Base-by-base conservation (phyloP, 176 grass and related monocot species). In the Elymus sibiricus region DNA sequence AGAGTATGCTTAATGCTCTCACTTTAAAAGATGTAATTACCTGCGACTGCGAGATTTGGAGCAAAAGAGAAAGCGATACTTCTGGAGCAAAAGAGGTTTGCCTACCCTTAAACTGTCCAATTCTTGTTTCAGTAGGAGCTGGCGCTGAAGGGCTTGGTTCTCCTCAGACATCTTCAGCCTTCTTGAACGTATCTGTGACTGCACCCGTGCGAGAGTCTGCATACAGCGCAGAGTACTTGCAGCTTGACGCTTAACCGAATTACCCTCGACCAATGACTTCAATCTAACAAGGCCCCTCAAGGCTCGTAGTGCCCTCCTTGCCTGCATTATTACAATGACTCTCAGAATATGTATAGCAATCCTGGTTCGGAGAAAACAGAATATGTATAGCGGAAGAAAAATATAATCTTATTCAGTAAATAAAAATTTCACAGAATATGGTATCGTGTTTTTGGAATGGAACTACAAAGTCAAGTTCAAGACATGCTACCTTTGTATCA, bases 211-310 rank as follows among this genome's bases (percentile, higher is more conserved):
- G 61, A 99, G 83, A 64, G 97, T 99, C 80, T 99, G 97, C 92
- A 99, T 99, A 76, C 94, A 96, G 9, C 94, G 84, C 70, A 99
- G 78, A 21, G 97, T 94, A 80, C 89, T 99, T 43, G 94, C 93
- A 60, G 97, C 92, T 88, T 99, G 97, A 76, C 94, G 90, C 89
- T 96, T 96, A 32, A 99, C 90, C n/a, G 92, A 94, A 75, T 99
- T 93, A 72, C 94, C 97, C 26, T 99, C 92, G 43, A 93, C 88
- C 84, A 99, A 38, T 46, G 94, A 94, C 88, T 93, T 99, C 90
- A 99, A 84, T 70, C 97, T 92, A 83, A 96, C 90, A 82, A 99
- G 85, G 15, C 97, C 97, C 82, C 97, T 73, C 55, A 99, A 81
- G 2, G 97, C 97, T 82, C 92, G 83, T 79, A 99, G 66, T 63